Evolutionary conservation across 192 early-diverging fungal species (phyloP), one percentile per base, ranked within the genome.

Genomic region (Linnemannia exigua): DNA sequence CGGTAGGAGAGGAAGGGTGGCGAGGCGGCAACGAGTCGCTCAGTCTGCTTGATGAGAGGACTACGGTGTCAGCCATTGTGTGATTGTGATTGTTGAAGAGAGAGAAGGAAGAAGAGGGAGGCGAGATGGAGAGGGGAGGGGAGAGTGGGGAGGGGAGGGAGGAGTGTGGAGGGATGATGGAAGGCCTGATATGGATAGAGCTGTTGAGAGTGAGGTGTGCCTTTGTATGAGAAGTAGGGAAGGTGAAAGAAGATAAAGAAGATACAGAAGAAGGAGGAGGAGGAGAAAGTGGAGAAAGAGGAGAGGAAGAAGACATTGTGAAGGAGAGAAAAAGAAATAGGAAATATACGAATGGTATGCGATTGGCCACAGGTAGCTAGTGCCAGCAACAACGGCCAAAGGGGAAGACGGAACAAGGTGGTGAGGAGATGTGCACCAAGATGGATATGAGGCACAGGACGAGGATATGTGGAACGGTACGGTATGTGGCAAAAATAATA

Each of bases 91-190:
- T 20, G 6, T 20, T 25, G 22, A 31, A 22, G 12, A 28, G 58
- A 9, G 74, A 79, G 16, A 73, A 61, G 46, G 67, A 68, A 28
- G 63, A 73, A 72, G 83, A 79, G 6, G 77, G 68, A n/a, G 82
- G 83, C 36, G 83, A 85, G 54, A 71, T 69, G 17, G 83, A 85
- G 72, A 76, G 77, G 37, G 77, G 74, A 76, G 83, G 83, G 20
- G 83, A 85, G 77, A 85, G 83, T 37, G 83, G 83, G 15, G 83
- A 85, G 44, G 83, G 83, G 22, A 85, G 67, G 0, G 77, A 85
- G 12, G 83, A 85, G 67, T 85, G 83, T 41, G 71, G 69, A 25
- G 83, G 74, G 51, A 85, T 79, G 77, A 79, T 47, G 47, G 77
- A 67, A 19, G 72, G 44, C 31, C 12, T 58, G 35, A 25, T 72